phyloP scores from a whole-genome alignment of 2,329 filamentous ascomycete genomes.

The Aspergillus sp. region DNA sequence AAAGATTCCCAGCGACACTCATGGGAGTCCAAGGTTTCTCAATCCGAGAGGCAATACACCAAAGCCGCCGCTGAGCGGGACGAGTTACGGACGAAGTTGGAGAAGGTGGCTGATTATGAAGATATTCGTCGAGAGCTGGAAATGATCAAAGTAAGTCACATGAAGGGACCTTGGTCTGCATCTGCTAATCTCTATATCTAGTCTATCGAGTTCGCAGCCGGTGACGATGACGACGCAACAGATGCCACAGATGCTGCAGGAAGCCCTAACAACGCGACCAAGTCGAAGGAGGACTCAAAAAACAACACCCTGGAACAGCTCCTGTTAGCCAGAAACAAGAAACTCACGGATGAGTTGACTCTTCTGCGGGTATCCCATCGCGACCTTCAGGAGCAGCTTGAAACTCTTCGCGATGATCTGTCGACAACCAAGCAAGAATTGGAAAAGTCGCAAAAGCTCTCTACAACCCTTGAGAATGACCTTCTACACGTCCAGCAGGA shows the following conservation, averaged over 20 bases:
- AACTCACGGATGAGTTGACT: constrained; percentile 89
- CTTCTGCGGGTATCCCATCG: constrained; percentile 91
- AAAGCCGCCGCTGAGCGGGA: constrained; percentile 80
- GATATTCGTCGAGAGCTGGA: constrained; percentile 95
- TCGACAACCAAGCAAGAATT: constrained; percentile 81
- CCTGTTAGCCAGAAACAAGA: constrained; percentile 90
- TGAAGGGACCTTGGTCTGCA: not conserved
- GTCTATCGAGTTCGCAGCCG: constrained; percentile 94
- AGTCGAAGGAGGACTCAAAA: constrained; percentile 55
- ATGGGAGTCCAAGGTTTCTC: constrained; percentile 71
- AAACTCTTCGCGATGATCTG: constrained; percentile 78
- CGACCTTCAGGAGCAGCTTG: constrained; percentile 78
- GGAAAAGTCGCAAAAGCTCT: constrained; percentile 79
- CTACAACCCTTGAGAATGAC: constrained; percentile 88
- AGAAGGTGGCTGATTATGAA: constrained; percentile 91
- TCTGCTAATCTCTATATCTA: constrained; percentile 25
- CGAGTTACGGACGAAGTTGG: constrained; percentile 72
- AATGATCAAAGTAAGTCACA: constrained; percentile 68
- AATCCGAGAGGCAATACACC: constrained; percentile 74
- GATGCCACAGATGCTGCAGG: constrained; percentile 40
- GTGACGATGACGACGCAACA: constrained; percentile 66
- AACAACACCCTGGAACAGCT: constrained; percentile 83
- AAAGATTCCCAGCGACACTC: constrained; percentile 77
- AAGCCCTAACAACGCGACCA: constrained; percentile 50
- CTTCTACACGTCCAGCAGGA: constrained; percentile 84